Base-by-base conservation (phyloP, 768 basidiomycete species). In the Xanthoconium stramineum region DNA sequence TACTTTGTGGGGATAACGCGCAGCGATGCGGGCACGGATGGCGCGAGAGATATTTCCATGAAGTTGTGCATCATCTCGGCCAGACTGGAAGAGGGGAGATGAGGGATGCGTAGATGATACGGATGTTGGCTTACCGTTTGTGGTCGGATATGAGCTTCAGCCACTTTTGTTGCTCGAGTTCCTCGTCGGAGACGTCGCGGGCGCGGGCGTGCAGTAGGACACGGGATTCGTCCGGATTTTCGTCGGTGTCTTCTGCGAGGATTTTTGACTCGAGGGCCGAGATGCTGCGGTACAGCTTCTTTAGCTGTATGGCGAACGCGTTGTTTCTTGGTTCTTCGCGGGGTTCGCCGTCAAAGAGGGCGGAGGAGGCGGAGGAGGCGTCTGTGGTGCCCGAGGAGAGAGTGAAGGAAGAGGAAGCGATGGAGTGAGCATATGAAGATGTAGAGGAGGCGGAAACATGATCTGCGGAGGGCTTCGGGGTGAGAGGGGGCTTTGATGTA, bases 1-100 rank as follows among this genome's bases (percentile, higher is more conserved):
- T 98, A 98, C 65, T 94, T 95, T 38, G 83, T 84, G 0, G 96
- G 93, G 47, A 98, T 90, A 55, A 88, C 85, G 44, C 94, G 88
- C 2, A 98, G 75, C 0, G 94, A 94, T 0, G 90, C 85, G 0
- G 97, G 96, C 0, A 96, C 87, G 11, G 83, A 83, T 1, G 94
- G 92, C 3, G 94, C 86, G 38, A 92, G 82, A 0, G 94, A 91
- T 1, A 96, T 83, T 38, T 85, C 81, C 51, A 99, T 82, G 29
- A 99, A 82, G 57, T 90, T 87, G 72, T 94, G 93, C 62, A 96
- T 92, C 56, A 84, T 82, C 62, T 98, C 95, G 0, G 91, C 93
- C 6, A 98, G 82, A 57, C 95, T 98, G 62, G 24, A n/a, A 20
- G 71, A 55, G 48, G 29, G 38, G 20, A 38, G 42, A 42, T 62